Conservation (phyloP, 306 rosid species). For the Trifolium repens region DNA sequence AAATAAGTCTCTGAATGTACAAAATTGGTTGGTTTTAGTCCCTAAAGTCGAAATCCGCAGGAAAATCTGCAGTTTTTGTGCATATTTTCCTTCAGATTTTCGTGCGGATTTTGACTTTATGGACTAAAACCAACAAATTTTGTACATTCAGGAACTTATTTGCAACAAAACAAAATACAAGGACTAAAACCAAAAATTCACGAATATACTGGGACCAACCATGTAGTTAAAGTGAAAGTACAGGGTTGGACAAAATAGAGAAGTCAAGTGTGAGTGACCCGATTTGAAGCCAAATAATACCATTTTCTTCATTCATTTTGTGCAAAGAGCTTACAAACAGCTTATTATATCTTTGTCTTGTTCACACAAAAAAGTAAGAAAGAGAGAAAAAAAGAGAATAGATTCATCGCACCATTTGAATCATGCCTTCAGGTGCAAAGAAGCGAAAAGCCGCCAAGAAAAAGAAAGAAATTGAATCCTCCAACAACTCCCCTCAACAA, state of each 20-base stretch:
- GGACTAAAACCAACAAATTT: no score
- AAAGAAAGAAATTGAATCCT: slow-evolving; percentile 59
- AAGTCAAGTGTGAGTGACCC: slow-evolving; percentile 23
- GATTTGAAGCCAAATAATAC: background rate
- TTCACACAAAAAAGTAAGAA: slow-evolving; percentile 6
- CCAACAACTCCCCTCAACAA: slow-evolving; percentile 40
- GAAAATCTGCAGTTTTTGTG: no score
- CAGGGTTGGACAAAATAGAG: background rate
- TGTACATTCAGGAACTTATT: no score
- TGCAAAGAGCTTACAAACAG: background rate
- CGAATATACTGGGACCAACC: no score
- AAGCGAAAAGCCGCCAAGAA: slow-evolving; percentile 84
- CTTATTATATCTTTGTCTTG: slow-evolving; percentile 19
- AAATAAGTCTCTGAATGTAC: no score
- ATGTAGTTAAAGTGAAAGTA: no score
- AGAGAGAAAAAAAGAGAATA: background rate
- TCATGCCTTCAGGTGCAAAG: slow-evolving; percentile 84
- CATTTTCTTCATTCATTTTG: background rate
- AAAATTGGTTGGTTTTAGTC: no score
- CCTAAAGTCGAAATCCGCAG: no score
- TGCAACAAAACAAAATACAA: no score
- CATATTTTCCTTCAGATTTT: no score
- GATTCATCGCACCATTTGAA: slow-evolving; percentile 42
- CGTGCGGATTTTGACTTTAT: no score
- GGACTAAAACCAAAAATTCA: no score